Percentiles rank a stretch among this genome's conserved stretches.
Evolutionary conservation across 2,329 filamentous ascomycete genomes (phyloP).

Genomic region (Lecanicillium sp.): DNA sequence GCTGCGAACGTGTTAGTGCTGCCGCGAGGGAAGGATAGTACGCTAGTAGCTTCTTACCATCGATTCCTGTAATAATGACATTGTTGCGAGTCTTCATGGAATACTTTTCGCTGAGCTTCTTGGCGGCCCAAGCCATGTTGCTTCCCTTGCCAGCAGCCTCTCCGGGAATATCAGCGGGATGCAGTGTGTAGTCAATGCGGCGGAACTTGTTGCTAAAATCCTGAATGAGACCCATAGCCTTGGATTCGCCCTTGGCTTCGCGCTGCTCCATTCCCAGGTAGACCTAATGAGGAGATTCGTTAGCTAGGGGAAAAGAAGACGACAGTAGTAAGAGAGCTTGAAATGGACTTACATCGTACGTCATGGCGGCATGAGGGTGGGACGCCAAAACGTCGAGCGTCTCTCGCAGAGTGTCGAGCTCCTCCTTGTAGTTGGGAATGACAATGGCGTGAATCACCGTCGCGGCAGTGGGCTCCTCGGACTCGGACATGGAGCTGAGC

Average conservation of each 20-base stretch:
- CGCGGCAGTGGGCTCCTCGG: slow-evolving; percentile 33
- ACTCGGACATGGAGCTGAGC: slow-evolving; percentile 40
- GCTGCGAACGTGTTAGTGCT: slow-evolving; percentile 36
- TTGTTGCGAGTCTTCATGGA: slow-evolving; percentile 46
- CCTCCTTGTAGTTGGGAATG: slow-evolving; percentile 70
- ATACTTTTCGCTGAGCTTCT: slow-evolving; percentile 58
- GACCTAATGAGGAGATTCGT: slow-evolving; percentile 39
- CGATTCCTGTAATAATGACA: slow-evolving; percentile 65
- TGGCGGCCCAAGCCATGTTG: slow-evolving; percentile 66
- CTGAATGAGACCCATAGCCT: slow-evolving; percentile 56
- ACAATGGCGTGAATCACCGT: slow-evolving; percentile 60
- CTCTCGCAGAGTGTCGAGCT: slow-evolving; percentile 60
- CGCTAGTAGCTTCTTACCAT: slow-evolving; percentile 46
- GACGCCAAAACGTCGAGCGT: slow-evolving; percentile 63
- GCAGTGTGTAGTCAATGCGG: slow-evolving; percentile 60
- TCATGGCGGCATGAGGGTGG: slow-evolving; percentile 55
- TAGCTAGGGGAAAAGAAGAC: background rate
- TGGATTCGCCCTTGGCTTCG: slow-evolving; percentile 54
- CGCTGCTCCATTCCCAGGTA: slow-evolving; percentile 69
- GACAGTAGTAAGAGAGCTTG: background rate
- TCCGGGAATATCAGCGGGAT: slow-evolving; percentile 58
- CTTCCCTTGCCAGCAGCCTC: slow-evolving; percentile 70
- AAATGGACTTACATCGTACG: slow-evolving; percentile 60
- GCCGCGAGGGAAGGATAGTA: background rate
- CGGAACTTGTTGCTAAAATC: slow-evolving; percentile 60